Percentiles rank a stretch among this genome's conserved stretches.
Conservation (phyloP, 306 rosid genomes). For the Medicago truncatula region DNA sequence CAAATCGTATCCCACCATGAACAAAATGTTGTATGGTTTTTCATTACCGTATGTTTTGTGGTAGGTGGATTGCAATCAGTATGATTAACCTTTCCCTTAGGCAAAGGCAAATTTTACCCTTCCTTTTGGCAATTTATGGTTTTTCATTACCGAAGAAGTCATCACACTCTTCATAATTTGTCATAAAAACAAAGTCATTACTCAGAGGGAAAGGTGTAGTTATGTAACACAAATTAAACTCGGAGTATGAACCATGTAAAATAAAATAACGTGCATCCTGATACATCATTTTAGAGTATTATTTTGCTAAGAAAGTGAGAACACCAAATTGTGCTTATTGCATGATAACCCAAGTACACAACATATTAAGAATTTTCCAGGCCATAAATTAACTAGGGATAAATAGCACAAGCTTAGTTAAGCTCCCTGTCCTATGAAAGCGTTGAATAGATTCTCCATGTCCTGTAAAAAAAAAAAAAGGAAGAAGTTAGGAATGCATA, state of each 20-base stretch:
- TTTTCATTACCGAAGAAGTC: background rate
- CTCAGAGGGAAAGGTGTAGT: too few relatives aligned
- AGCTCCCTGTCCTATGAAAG: constrained; percentile 28
- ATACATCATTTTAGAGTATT: background rate
- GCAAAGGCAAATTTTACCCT: too few relatives aligned
- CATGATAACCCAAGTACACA: constrained; percentile 30
- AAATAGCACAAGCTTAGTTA: constrained; percentile 8
- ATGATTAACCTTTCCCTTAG: too few relatives aligned
- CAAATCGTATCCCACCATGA: too few relatives aligned
- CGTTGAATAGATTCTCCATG: constrained; percentile 1
- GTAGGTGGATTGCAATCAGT: too few relatives aligned
- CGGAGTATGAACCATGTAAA: background rate
- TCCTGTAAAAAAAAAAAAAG: constrained; percentile 39
- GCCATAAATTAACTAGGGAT: constrained; percentile 19
- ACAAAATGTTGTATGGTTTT: too few relatives aligned
- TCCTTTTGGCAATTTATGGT: background rate
- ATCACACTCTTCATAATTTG: too few relatives aligned
- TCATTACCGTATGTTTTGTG: too few relatives aligned
- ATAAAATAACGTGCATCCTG: background rate
- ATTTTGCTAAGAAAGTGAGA: background rate
- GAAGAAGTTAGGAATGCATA: background rate
- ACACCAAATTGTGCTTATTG: constrained; percentile 30
- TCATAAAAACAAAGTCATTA: too few relatives aligned
- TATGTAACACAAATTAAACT: too few relatives aligned
- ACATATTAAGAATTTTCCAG: constrained; percentile 4